These are phyloP conservation scores for Tremella mesenterica DNA, from an alignment of 768 basidiomycete species.

Conservation along the genomic window DNA sequence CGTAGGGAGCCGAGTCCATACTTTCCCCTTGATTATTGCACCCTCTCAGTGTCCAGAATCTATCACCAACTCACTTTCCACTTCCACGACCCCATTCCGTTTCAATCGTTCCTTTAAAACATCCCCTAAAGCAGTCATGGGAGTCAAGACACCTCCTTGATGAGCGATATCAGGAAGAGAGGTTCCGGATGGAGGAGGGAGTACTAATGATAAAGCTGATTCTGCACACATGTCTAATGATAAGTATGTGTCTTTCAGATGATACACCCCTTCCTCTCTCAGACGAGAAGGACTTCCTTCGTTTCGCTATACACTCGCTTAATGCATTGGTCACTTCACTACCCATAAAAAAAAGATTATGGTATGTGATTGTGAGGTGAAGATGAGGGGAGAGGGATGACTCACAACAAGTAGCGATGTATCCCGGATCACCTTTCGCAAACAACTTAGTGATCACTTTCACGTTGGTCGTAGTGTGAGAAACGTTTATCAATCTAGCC, in stretches of 20 bases:
- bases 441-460: slow-evolving; percentile 57
- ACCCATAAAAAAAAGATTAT: too few relatives aligned
- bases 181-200: slow-evolving; percentile 48
- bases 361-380: too few relatives aligned
- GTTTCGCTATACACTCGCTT: too few relatives aligned
- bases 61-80: slow-evolving; percentile 24
- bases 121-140: slow-evolving; percentile 72
- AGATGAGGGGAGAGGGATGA: not conserved
- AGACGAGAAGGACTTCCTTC: too few relatives aligned
- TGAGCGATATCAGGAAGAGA: slow-evolving; percentile 54
- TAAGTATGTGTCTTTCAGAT: not conserved
- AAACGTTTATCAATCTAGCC: slow-evolving; percentile 61
- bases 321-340: too few relatives aligned
- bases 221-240: slow-evolving; percentile 64
- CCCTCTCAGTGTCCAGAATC: too few relatives aligned
- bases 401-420: slow-evolving; percentile 36
- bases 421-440: slow-evolving; percentile 62
- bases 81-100: slow-evolving; percentile 47
- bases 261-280: too few relatives aligned
- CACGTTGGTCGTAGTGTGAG: slow-evolving; percentile 51
- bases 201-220: slow-evolving; percentile 62
- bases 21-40: too few relatives aligned
- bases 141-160: slow-evolving; percentile 72
- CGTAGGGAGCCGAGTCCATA: too few relatives aligned
- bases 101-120: slow-evolving; percentile 61